These are phyloP conservation scores for Clitocybe nebularis DNA, from an alignment of 1,284 basidiomycete species.

Conservation along the genomic window DNA sequence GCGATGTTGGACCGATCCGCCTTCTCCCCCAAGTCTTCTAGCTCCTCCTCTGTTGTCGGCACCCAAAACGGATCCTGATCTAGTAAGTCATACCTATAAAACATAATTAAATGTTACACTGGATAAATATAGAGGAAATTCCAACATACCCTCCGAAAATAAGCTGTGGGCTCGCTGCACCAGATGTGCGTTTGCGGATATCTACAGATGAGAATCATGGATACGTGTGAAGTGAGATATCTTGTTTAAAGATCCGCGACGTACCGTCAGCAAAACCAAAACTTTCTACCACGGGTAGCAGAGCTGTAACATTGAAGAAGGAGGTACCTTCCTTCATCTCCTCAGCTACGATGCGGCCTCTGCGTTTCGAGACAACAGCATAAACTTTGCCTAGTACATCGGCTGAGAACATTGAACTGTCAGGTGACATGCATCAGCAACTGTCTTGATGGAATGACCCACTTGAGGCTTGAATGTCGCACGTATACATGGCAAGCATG, in stretches of 20 bases:
- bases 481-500: constrained; percentile 98
- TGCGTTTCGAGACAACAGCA: constrained; percentile 86
- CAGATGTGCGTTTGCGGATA: constrained; percentile 93
- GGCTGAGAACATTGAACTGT: constrained; percentile 49
- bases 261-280: constrained; percentile 96
- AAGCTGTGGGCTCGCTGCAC: constrained; percentile 94
- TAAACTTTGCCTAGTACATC: constrained; percentile 99
- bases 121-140: neutral
- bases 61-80: constrained; percentile 99
- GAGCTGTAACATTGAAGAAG: constrained; percentile 89
- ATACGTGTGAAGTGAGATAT: neutral
- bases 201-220: constrained; percentile 45
- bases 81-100: constrained; percentile 74
- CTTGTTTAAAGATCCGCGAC: constrained; percentile 7
- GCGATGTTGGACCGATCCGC: constrained; percentile 94
- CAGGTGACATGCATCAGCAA: constrained; percentile 8
- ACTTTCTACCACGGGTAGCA: constrained; percentile 95
- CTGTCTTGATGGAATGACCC: constrained; percentile 28
- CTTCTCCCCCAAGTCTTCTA: constrained; percentile 97
- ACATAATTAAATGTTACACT: constrained; percentile 4
- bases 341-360: constrained; percentile 91
- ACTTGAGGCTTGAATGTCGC: constrained; percentile 98
- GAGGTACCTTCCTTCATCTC: constrained; percentile 99
- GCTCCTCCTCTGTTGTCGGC: constrained; percentile 94
- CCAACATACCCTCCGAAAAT: constrained; percentile 85